These are phyloP conservation scores for Trifolium repens DNA, from an alignment of 306 rosid genomes.

Conservation along the genomic window DNA sequence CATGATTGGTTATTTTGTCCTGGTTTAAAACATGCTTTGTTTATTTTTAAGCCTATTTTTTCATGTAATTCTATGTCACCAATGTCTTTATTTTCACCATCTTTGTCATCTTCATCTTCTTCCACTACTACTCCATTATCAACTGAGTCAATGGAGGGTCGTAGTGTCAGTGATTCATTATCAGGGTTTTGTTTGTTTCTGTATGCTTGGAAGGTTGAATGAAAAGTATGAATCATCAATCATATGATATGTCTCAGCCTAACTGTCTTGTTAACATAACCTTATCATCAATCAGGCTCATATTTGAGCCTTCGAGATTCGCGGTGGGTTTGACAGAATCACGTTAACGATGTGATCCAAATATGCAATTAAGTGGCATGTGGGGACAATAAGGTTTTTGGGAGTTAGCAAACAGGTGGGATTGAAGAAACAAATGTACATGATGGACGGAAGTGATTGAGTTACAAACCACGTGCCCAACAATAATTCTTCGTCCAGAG, in stretches of 20 bases:
- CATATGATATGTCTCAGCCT: background rate
- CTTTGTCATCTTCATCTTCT: slow-evolving; percentile 40
- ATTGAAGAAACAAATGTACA: slow-evolving; percentile 51
- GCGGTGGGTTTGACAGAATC: background rate
- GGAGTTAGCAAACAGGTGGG: slow-evolving; percentile 50
- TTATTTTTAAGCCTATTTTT: slow-evolving; percentile 73
- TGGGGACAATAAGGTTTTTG: slow-evolving; percentile 42
- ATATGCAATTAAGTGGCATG: background rate
- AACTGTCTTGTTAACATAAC: background rate
- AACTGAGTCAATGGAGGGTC: slow-evolving; percentile 46
- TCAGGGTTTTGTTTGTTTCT: slow-evolving; percentile 70
- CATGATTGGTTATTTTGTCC: slow-evolving; percentile 92
- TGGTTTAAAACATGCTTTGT: slow-evolving; percentile 78
- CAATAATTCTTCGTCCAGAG: slow-evolving; percentile 54
- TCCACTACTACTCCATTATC: slow-evolving; percentile 47
- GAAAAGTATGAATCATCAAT: slow-evolving; percentile 22
- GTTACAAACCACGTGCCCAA: slow-evolving; percentile 51
- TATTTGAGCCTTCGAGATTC: no score
- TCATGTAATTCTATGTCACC: slow-evolving; percentile 44
- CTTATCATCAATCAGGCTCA: background rate
- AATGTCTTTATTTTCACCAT: slow-evolving; percentile 27
- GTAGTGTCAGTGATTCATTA: slow-evolving; percentile 27
- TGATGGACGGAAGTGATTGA: slow-evolving; percentile 62
- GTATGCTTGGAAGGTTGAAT: slow-evolving; percentile 91
- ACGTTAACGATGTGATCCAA: background rate